These are phyloP conservation scores for Fonsecaea nubica DNA, from an alignment of 2,329 filamentous ascomycete species.

Conservation along the genomic window DNA sequence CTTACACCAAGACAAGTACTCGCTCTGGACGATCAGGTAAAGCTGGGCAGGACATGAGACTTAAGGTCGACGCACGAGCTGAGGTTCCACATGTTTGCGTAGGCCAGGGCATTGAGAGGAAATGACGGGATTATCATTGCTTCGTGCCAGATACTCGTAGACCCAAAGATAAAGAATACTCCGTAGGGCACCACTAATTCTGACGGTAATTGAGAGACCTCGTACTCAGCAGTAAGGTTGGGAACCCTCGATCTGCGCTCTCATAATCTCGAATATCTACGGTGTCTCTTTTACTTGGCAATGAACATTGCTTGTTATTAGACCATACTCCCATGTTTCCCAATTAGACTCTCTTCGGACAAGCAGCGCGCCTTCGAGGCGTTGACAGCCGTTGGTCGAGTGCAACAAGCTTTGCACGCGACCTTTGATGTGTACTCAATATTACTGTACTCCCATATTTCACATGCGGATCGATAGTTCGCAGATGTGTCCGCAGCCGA, in stretches of 20 bases:
- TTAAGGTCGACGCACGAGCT: neutral
- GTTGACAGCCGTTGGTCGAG: neutral
- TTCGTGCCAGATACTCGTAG: neutral
- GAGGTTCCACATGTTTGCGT: neutral
- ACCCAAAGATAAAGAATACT: neutral
- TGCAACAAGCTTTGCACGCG: conserved; percentile 11
- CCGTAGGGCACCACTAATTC: neutral
- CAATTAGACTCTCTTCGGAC: neutral
- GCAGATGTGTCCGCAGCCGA: conserved; percentile 15
- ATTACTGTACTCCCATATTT: conserved; percentile 4
- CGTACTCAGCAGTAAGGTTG: neutral
- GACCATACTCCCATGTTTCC: neutral
- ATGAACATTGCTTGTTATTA: neutral
- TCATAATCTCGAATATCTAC: neutral
- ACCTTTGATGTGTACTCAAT: neutral
- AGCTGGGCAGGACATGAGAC: neutral
- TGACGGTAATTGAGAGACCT: neutral
- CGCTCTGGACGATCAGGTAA: neutral
- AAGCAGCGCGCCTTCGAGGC: neutral
- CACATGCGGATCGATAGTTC: conserved; percentile 19
- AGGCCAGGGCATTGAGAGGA: neutral
- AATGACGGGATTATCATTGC: neutral
- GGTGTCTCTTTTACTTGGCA: neutral
- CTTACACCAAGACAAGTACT: neutral
- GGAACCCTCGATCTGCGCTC: neutral